Base-by-base conservation (phyloP, 2,329 filamentous ascomycete genomes). In the Paraconiothyrium brasiliense region DNA sequence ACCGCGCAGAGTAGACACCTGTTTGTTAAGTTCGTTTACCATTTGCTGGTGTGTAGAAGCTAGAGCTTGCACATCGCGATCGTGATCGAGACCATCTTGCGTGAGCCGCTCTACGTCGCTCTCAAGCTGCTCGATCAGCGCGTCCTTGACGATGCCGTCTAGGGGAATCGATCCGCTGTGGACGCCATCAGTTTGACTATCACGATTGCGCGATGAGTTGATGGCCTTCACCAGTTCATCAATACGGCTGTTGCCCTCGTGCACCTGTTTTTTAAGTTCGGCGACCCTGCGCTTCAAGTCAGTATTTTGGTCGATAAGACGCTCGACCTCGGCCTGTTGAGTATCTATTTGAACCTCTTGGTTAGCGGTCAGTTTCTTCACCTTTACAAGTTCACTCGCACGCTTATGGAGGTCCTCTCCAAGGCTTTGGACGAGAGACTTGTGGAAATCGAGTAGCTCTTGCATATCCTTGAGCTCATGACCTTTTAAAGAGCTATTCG, bases 61-160 rank as follows among this genome's bases (percentile, higher is more conserved):
- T 4, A 44, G 14, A 22, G 16, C 2, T 34, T 44, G 39, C 8
- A 55, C 9, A 4, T 44, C 24, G 14, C 34, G 39, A 6, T 55
- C 39, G 6, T 44, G 52, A 11, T 55, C 39, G 34, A 55, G 16
- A 20, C 8, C 39, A 27, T 44, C 39, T 20, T 55, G 52, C 8
- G 37, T 46, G 7, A 55, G 52, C 11, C 52, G 39, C 16, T 16
- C 27, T 5, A 44, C 39, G 27, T 55, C 39, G 8, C 11, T 24
- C 27, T 55, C 24, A 10, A 55, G 39, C 6, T 55, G 52, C 14
- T 44, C 39, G 7, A 55, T 55, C 27, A 55, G 14, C 1, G 52
- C 52, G n/a, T 55, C n/a, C 11, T 44, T 55, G 7, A 32, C 39
- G 16, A 55, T 46, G 27, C 39, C 39, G 16, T 27, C 30, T 13